phyloP scores from a whole-genome alignment of 2,329 filamentous ascomycete genomes.

The Talaromyces albobiverticillius region DNA sequence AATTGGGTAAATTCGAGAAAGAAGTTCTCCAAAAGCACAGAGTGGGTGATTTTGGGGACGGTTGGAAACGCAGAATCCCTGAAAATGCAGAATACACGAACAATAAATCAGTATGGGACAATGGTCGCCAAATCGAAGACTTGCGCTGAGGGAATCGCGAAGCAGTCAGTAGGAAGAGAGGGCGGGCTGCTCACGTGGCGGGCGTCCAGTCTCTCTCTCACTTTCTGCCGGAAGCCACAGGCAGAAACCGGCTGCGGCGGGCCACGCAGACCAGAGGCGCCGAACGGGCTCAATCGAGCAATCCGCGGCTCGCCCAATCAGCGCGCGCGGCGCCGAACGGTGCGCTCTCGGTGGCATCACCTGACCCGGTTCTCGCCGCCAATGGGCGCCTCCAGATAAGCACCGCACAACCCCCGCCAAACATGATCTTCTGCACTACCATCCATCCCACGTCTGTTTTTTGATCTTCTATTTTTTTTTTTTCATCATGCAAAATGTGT shows the following conservation, averaged over 20 bases:
- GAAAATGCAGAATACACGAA: conserved; percentile 1
- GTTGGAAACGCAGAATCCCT: not conserved
- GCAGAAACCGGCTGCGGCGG: conserved; percentile 21
- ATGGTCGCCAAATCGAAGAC: conserved; percentile 18
- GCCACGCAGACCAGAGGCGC: conserved; percentile 23
- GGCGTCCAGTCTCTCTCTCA: conserved; percentile 6
- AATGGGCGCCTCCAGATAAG: conserved; percentile 2
- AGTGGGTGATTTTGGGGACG: conserved; percentile 5
- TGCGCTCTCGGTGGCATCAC: conserved; percentile 23
- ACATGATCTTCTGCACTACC: not conserved
- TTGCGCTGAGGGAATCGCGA: conserved; percentile 21
- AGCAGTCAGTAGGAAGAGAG: conserved; percentile 25
- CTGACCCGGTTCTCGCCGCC: conserved; percentile 23
- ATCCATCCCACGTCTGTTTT: not conserved
- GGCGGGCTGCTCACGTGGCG: conserved; percentile 42
- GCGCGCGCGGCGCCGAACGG: not conserved
- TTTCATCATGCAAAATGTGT: not conserved
- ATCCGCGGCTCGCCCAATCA: not conserved
- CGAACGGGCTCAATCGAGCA: conserved; percentile 5
- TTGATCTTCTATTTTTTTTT: not conserved
- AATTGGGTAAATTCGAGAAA: conserved; percentile 27
- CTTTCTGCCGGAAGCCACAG: conserved; percentile 17
- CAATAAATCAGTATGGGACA: conserved; percentile 11
- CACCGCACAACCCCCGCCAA: not conserved
- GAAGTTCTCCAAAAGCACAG: conserved; percentile 16